Conservation (phyloP, 805 yeast species). For the Wickerhamiella lipophila region DNA sequence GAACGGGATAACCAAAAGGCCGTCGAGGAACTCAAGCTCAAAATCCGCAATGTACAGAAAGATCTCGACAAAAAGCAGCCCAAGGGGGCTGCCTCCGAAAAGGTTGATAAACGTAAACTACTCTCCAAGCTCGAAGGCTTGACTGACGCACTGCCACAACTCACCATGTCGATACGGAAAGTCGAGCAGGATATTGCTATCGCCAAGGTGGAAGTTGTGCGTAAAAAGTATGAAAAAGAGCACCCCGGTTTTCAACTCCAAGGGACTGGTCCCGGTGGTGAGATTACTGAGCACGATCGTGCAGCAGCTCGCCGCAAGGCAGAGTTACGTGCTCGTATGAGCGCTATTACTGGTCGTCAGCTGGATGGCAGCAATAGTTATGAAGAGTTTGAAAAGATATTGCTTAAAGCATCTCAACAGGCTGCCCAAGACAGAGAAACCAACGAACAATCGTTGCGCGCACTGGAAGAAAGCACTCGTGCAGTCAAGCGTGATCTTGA, state of each 20-base stretch:
- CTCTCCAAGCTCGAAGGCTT: constrained; percentile 45
- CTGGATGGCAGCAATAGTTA: constrained; percentile 34
- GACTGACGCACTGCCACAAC: constrained; percentile 57
- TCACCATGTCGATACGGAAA: constrained; percentile 49
- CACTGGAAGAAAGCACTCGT: constrained; percentile 58
- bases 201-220: constrained; percentile 52
- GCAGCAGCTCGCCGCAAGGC: constrained; percentile 72
- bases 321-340: constrained; percentile 73
- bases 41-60: constrained; percentile 38
- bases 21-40: constrained; percentile 51
- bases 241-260: constrained; percentile 58
- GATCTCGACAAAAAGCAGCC: constrained; percentile 23
- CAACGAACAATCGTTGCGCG: constrained; percentile 51
- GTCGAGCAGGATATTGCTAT: constrained; percentile 57
- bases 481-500: constrained; percentile 44
- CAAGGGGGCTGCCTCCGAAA: constrained; percentile 15
- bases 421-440: constrained; percentile 43
- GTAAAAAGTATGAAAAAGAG: constrained; percentile 41
- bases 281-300: constrained; percentile 70
- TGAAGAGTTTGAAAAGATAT: constrained; percentile 42
- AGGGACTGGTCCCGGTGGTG: constrained; percentile 83
- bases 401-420: constrained; percentile 39
- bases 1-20: constrained; percentile 36
- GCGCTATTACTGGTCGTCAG: constrained; percentile 74
- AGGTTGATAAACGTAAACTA: constrained; percentile 39